These are phyloP conservation scores for Pleurotus salmoneostramineus DNA, from an alignment of 768 basidiomycete species.

Conservation along the genomic window DNA sequence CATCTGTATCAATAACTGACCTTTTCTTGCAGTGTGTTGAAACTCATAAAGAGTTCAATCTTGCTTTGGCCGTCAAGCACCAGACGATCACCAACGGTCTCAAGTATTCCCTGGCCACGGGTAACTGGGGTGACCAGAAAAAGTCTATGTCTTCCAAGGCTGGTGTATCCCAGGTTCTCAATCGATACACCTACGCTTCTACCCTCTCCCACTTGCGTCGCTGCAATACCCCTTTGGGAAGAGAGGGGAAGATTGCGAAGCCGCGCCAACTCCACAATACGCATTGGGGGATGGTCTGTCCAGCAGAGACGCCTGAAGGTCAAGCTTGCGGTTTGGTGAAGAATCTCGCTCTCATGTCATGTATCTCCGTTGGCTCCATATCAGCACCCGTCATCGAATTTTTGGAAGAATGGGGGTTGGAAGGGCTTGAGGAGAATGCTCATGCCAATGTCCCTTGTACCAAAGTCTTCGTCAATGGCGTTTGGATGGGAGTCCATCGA, in stretches of 20 bases:
- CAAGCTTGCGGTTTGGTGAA: slow-evolving; percentile 99
- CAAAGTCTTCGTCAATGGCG: slow-evolving; percentile 98
- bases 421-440: slow-evolving; percentile 91
- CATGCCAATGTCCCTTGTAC: slow-evolving; percentile 81
- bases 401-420: slow-evolving; percentile 97
- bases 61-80: slow-evolving; percentile 89
- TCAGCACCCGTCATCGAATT: slow-evolving; percentile 97
- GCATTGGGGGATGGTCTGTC: slow-evolving; percentile 99
- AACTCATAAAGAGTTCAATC: slow-evolving; percentile 91
- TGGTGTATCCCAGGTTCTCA: slow-evolving; percentile 97
- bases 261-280: slow-evolving; percentile 99
- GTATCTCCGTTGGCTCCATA: slow-evolving; percentile 95
- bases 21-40: slow-evolving; percentile 77
- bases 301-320: slow-evolving; percentile 98
- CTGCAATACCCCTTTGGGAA: slow-evolving; percentile 95
- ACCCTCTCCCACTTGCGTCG: slow-evolving; percentile 97
- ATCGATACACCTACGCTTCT: slow-evolving; percentile 98
- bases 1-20: not conserved
- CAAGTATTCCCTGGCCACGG: slow-evolving; percentile 96
- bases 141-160: slow-evolving; percentile 98
- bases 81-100: slow-evolving; percentile 98
- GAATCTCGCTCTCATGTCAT: slow-evolving; percentile 95
- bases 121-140: slow-evolving; percentile 99
- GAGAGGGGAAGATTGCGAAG: slow-evolving; percentile 98
- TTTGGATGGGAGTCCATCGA: slow-evolving; percentile 99